Evolutionary conservation across 2,329 filamentous ascomycete genomes (phyloP), one percentile per base, ranked within the genome.

Genomic region (Fusarium zealandicum): DNA sequence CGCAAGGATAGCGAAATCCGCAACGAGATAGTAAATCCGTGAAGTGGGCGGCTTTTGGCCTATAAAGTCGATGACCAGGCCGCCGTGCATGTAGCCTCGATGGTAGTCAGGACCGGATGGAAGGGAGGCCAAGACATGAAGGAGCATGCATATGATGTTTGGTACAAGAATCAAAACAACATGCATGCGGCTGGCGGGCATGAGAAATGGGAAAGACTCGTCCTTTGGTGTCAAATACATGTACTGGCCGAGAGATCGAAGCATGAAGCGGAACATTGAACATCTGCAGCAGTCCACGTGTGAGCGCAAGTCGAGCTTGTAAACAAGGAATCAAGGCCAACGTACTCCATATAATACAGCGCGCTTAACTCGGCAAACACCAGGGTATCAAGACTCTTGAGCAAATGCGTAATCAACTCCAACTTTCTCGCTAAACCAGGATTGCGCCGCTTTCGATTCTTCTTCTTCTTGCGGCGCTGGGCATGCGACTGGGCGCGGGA

Each of bases 281-380:
- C 85, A 88, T 68, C 86, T 89, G 59, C 27, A 56, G 35, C 47
- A 7, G 40, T 42, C 13, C 42, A 64, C 33, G 46, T 41, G 55
- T 66, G 45, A 61, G 59, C 49, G 38, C 57, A 46, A 30, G 12
- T 36, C 32, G 35, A 32, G 45, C 13, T 33, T 22, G 33, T 13
- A 44, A 31, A 41, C 5, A 49, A 38, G 35, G 38, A 13, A 17
- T 17, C 20, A 27, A 18, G 17, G 22, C 20, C 16, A 35, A 70
- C 81, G 50, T 77, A 89, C 86, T 90, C 87, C 82, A 89, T 85
- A 70, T 89, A 89, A 70, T 90, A 90, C 63, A 89, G 65, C 36
- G 82, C 79, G 66, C 83, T 86, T 51, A 89, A 75, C 75, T 89
- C 85, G 33, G 81, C 82, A 70, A 86, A 87, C 41, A 88, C 81